Conservation (phyloP, 2,329 filamentous ascomycete species). For the Didymella keratinophila region DNA sequence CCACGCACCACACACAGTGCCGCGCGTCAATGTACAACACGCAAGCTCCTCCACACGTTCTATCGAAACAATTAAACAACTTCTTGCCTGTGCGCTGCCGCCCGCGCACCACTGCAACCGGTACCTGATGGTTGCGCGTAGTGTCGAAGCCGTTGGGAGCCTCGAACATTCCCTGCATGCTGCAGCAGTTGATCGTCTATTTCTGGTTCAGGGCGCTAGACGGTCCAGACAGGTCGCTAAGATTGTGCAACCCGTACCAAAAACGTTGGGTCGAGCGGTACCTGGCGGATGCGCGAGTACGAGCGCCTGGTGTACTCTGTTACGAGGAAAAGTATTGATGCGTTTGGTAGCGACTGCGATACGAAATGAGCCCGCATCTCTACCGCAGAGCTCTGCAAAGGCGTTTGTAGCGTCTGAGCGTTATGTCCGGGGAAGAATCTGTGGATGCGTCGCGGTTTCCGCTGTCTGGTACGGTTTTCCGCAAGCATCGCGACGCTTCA, state of each 20-base stretch:
- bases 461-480: not conserved
- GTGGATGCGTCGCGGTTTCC: not conserved
- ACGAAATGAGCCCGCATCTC: not conserved
- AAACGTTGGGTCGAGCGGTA: constrained; percentile 4
- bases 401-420: not conserved
- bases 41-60: constrained; percentile 2
- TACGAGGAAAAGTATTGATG: not conserved
- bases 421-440: not conserved
- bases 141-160: not conserved
- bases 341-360: not conserved
- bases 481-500: not conserved
- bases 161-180: not conserved
- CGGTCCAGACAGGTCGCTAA: not conserved
- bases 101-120: not conserved
- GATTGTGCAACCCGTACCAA: not conserved
- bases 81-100: not conserved
- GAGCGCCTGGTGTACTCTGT: not conserved
- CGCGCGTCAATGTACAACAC: not conserved
- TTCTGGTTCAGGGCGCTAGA: not conserved
- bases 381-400: not conserved
- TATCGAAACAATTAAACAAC: constrained; percentile 3
- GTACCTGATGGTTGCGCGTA: not conserved
- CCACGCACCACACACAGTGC: constrained; percentile 1
- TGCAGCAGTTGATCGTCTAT: not conserved
- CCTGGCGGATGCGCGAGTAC: constrained; percentile 1